Conservation (phyloP, 768 basidiomycete genomes). For the Lyophyllum shimeji region DNA sequence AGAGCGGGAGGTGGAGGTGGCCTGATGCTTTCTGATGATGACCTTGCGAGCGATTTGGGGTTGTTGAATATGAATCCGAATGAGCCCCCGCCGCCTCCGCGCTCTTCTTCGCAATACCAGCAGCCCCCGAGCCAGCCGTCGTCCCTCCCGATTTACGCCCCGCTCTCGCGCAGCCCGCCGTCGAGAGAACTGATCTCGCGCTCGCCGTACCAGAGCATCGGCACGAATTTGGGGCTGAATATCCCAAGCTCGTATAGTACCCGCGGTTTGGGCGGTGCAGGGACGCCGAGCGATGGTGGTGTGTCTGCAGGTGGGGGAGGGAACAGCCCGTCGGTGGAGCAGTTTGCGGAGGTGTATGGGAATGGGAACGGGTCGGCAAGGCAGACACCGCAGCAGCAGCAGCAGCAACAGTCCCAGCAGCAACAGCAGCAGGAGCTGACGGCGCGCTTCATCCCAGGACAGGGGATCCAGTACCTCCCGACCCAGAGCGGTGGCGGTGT, state of each 20-base stretch:
- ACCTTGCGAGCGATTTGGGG: slow-evolving; percentile 71
- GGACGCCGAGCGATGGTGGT: slow-evolving; percentile 65
- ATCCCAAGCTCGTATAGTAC: no score
- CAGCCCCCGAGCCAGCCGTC: slow-evolving; percentile 68
- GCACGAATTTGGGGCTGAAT: slow-evolving; percentile 34
- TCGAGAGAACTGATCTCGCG: slow-evolving; percentile 45
- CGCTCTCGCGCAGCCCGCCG: slow-evolving; percentile 62
- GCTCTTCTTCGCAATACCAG: slow-evolving; percentile 48
- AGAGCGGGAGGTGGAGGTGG: slow-evolving; percentile 47
- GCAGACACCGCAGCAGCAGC: slow-evolving; percentile 21
- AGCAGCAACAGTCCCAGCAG: slow-evolving; percentile 23
- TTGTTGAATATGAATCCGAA: slow-evolving; percentile 55
- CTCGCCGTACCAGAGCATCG: slow-evolving; percentile 55
- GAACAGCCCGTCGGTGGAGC: slow-evolving; percentile 46
- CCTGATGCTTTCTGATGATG: slow-evolving; percentile 74
- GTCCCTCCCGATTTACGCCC: slow-evolving; percentile 76
- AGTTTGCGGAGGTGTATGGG: slow-evolving; percentile 38
- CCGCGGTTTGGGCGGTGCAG: no score
- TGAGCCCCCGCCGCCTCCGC: slow-evolving; percentile 33
- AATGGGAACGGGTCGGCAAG: slow-evolving; percentile 27
- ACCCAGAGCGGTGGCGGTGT: slow-evolving; percentile 17
- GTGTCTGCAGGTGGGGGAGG: slow-evolving; percentile 46
- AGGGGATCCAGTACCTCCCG: slow-evolving; percentile 26
- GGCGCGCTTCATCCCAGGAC: slow-evolving; percentile 64
- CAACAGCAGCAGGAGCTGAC: slow-evolving; percentile 40